These are phyloP conservation scores for Huiozyma sinensis DNA, from an alignment of 805 yeast genomes.

Conservation along the genomic window DNA sequence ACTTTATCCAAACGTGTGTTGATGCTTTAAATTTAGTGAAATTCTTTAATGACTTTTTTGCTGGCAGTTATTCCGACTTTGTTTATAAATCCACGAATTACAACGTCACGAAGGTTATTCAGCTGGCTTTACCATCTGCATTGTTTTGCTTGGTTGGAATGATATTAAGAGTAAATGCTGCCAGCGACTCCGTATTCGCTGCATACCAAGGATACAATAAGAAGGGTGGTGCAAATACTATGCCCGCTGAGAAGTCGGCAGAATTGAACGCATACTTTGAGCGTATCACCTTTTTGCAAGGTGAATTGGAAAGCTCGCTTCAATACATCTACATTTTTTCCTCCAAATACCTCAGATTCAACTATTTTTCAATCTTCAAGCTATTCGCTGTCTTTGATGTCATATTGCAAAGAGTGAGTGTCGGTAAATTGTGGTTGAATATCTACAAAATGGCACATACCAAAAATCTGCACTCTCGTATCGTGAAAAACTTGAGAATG, in stretches of 20 bases:
- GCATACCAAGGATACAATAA: constrained; percentile 9
- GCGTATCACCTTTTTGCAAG: constrained; percentile 13
- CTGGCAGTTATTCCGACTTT: constrained; percentile 12
- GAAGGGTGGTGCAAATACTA: not conserved
- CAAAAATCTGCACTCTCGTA: constrained; percentile 12
- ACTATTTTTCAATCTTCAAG: constrained; percentile 25
- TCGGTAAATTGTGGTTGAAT: constrained; percentile 20
- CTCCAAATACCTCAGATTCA: constrained; percentile 20
- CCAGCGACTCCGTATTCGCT: constrained; percentile 12
- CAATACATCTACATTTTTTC: constrained; percentile 17
- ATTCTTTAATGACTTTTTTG: constrained; percentile 17
- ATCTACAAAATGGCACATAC: constrained; percentile 13
- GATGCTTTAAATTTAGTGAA: constrained; percentile 13
- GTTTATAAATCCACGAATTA: constrained; percentile 14
- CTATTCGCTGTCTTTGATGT: constrained; percentile 24
- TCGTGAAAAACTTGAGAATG: constrained; percentile 17
- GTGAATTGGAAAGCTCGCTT: constrained; percentile 16
- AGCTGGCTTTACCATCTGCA: constrained; percentile 20
- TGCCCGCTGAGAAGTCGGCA: not conserved
- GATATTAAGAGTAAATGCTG: constrained; percentile 18
- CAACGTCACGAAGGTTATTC: constrained; percentile 19
- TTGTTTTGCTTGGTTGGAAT: constrained; percentile 19
- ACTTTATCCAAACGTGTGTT: constrained; percentile 12
- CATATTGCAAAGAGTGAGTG: constrained; percentile 20
- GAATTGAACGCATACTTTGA: constrained; percentile 12